phyloP scores from a whole-genome alignment of 139 green algal genomes.

The Chlorella sp. region DNA sequence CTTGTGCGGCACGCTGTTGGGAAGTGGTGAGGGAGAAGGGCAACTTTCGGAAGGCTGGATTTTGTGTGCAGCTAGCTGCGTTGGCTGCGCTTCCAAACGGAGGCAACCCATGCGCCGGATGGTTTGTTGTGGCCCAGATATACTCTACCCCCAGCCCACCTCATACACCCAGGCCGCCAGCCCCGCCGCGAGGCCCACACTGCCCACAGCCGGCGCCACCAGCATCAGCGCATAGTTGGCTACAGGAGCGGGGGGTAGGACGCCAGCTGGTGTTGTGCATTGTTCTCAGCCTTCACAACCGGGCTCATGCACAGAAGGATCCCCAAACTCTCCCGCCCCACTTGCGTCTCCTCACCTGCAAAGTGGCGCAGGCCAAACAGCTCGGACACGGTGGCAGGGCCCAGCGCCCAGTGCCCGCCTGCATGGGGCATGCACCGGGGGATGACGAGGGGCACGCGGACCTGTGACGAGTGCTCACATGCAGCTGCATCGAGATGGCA shows the following conservation, averaged over 20 bases:
- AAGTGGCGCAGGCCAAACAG: conserved; percentile 57
- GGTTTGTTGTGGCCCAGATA: too few relatives aligned
- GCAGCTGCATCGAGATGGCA: too few relatives aligned
- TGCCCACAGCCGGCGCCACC: not conserved
- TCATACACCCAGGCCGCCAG: conserved; percentile 40
- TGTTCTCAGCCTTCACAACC: too few relatives aligned
- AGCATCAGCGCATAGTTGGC: conserved; percentile 47
- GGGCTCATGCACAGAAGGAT: too few relatives aligned
- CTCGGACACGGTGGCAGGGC: conserved; percentile 70
- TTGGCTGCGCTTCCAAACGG: too few relatives aligned
- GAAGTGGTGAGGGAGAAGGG: not conserved
- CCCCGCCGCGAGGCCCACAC: conserved; percentile 19
- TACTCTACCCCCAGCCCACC: too few relatives aligned
- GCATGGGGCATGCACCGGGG: not conserved
- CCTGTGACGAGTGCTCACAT: too few relatives aligned
- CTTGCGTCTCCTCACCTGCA: conserved; percentile 3
- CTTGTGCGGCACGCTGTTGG: not conserved
- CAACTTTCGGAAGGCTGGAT: not conserved
- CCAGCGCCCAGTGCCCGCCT: conserved; percentile 79
- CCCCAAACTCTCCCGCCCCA: too few relatives aligned
- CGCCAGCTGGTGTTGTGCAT: too few relatives aligned
- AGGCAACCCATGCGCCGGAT: too few relatives aligned
- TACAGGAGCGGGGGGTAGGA: not conserved
- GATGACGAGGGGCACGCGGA: too few relatives aligned
- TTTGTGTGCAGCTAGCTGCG: too few relatives aligned